Percentiles rank a stretch among this genome's conserved stretches.
Evolutionary conservation across 306 rosid species (phyloP).

Genomic region (Ceratonia siliqua): DNA sequence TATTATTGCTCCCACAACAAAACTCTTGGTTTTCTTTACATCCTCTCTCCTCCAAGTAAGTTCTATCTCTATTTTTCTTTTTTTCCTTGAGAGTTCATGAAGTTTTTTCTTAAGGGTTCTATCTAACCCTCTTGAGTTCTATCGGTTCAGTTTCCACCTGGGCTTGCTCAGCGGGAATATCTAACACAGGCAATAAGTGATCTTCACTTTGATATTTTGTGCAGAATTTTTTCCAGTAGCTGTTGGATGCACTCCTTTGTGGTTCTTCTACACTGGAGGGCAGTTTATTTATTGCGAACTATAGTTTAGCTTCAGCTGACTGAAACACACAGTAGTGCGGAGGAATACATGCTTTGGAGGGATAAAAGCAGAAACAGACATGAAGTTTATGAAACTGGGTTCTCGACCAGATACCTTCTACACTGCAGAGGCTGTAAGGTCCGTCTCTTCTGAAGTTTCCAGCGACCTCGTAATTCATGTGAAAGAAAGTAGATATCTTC

Average conservation of each 20-base stretch:
- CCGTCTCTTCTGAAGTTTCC: slow-evolving; percentile 88
- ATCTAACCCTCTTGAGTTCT: neutral
- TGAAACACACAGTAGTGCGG: slow-evolving; percentile 40
- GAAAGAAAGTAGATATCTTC: slow-evolving; percentile 78
- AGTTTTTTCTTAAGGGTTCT: slow-evolving; percentile 29
- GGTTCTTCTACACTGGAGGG: slow-evolving; percentile 32
- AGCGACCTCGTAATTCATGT: slow-evolving; percentile 92
- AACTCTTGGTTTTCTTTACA: slow-evolving; percentile 45
- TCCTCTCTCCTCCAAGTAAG: slow-evolving; percentile 45
- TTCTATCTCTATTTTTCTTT: neutral
- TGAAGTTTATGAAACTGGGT: slow-evolving; percentile 99
- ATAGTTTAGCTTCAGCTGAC: slow-evolving; percentile 12
- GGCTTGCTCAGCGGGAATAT: slow-evolving; percentile 28
- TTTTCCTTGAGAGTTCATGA: slow-evolving; percentile 26
- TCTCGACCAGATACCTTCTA: slow-evolving; percentile 88
- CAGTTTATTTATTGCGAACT: slow-evolving; percentile 21
- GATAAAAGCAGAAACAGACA: slow-evolving; percentile 39
- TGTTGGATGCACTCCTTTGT: slow-evolving; percentile 28
- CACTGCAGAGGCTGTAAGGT: slow-evolving; percentile 75
- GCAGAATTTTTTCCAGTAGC: slow-evolving; percentile 31
- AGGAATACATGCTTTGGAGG: slow-evolving; percentile 41
- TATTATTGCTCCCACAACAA: slow-evolving; percentile 42
- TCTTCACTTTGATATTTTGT: slow-evolving; percentile 32
- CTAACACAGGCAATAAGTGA: slow-evolving; percentile 36
- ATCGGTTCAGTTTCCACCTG: slow-evolving; percentile 18